These are phyloP conservation scores for Helminthosporium solani DNA, from an alignment of 2,329 filamentous ascomycete species.

Conservation along the genomic window DNA sequence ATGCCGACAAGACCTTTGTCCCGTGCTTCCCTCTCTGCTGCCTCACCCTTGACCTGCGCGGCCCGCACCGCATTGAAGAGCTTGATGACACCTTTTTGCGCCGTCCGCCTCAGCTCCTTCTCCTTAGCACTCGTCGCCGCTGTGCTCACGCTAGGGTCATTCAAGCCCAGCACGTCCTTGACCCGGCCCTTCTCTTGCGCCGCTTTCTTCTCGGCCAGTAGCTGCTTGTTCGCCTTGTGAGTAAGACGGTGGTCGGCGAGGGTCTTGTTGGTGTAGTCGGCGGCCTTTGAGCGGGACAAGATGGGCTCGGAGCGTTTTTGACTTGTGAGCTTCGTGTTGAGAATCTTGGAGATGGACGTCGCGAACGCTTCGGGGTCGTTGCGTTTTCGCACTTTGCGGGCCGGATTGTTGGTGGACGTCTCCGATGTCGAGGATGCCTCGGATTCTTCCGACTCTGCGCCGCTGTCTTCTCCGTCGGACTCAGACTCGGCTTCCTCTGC, in stretches of 20 bases:
- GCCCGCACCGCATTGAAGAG: constrained; percentile 94
- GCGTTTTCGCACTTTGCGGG: constrained; percentile 68
- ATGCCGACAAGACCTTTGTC: constrained; percentile 76
- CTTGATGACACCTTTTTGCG: constrained; percentile 90
- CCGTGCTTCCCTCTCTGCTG: constrained; percentile 69
- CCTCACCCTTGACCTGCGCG: constrained; percentile 83
- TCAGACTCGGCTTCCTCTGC: constrained; percentile 40
- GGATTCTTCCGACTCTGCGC: constrained; percentile 44
- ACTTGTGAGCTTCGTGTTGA: constrained; percentile 81
- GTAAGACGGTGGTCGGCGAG: constrained; percentile 77
- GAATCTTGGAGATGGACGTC: constrained; percentile 88
- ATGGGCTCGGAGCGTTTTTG: constrained; percentile 85
- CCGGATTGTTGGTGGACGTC: constrained; percentile 30
- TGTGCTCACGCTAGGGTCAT: constrained; percentile 50
- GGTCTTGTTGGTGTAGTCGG: constrained; percentile 69
- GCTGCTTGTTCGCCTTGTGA: constrained; percentile 72
- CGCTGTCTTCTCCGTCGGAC: constrained; percentile 40
- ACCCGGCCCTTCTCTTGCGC: constrained; percentile 85
- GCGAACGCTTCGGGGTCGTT: constrained; percentile 92
- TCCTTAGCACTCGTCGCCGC: constrained; percentile 67
- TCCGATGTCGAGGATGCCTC: constrained; percentile 38
- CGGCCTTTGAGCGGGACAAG: constrained; percentile 77
- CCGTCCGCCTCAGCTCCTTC: constrained; percentile 78
- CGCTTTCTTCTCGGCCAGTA: constrained; percentile 76
- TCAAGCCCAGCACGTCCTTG: constrained; percentile 74